Evolutionary conservation across 305 asterid species (phyloP).

Genomic region (Rubia balearica): DNA sequence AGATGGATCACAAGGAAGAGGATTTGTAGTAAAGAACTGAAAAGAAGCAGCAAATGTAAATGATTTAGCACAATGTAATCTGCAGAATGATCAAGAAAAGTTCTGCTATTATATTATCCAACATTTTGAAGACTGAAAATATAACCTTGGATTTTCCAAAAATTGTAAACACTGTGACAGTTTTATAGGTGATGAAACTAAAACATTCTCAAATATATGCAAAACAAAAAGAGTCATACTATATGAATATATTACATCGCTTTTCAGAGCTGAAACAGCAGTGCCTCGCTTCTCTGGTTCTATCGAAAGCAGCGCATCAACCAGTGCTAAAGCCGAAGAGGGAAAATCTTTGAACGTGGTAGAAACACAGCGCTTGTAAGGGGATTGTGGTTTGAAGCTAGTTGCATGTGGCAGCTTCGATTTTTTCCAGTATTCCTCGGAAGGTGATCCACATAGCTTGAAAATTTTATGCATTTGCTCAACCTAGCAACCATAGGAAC

Average conservation of each 20-base stretch:
- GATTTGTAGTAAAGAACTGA: conserved; percentile 66
- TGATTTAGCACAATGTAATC: neutral
- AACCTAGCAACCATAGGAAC: conserved; percentile 35
- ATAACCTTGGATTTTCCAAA: neutral
- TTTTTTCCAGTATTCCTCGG: conserved; percentile 64
- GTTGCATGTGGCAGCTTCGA: conserved; percentile 60
- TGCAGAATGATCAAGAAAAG: neutral
- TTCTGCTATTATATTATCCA: neutral
- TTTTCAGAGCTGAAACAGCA: conserved; percentile 61
- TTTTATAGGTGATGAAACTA: neutral
- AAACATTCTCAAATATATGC: neutral
- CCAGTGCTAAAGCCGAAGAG: conserved; percentile 58
- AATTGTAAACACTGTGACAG: neutral
- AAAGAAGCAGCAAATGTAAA: conserved; percentile 13
- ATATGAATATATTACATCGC: conserved; percentile 35
- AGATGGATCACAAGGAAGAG: conserved; percentile 73
- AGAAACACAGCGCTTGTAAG: conserved; percentile 49
- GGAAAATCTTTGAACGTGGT: conserved; percentile 69
- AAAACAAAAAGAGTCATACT: neutral
- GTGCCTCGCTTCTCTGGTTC: conserved; percentile 69
- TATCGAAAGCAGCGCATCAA: conserved; percentile 59
- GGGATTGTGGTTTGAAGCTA: conserved; percentile 57
- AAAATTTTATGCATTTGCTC: conserved; percentile 93
- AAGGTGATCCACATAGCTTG: conserved; percentile 90
- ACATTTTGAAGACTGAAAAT: neutral